Evolutionary conservation across 805 yeast genomes (phyloP), one percentile per base, ranked within the genome.

Genomic region (Saturnispora quitensis): DNA sequence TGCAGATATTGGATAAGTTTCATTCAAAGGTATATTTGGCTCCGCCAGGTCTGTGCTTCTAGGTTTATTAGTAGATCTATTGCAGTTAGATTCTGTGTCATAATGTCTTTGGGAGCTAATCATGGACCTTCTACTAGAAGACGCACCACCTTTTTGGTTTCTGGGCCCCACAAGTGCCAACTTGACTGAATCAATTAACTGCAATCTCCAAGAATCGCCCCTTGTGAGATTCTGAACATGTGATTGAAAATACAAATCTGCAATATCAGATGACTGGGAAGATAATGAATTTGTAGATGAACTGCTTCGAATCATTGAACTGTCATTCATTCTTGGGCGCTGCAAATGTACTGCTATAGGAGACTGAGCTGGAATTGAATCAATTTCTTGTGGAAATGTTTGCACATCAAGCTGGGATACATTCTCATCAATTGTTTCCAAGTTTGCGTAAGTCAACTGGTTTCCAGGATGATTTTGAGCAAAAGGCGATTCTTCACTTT

Each of bases 181-280:
- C 43, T 57, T 67, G 10, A 68, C 51, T 1, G 72, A 63, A 51
- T 68, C 72, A 28, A 62, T 55, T 5, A 68, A 50, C 5, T 68
- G 60, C 25, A 68, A 57, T 43, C 68, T 57, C 36, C 60, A 55
- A 31, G 61, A 56, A 27, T 52, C 45, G 9, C 68, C 66, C 7
- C 47, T 47, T 47, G 66, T 69, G 8, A 65, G 55, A 46, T 60
- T 58, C 48, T 66, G 64, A 18, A 66, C 48, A 46, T 61, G 60
- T 33, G 56, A 56, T 28, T 60, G 55, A 50, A 64, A 62, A 24
- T 49, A 54, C 20, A 48, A 50, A 35, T 56, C 56, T 27, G 47
- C 53, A 15, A 53, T 10, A 48, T 50, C 52, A 34, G 52, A 50
- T 20, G 48, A 43, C 7, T 20, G 45, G 10, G 58, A 53, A 9